Evolutionary conservation across 1,139 yeast genomes (phyloP).

Genomic region (Kodamaea sp.): DNA sequence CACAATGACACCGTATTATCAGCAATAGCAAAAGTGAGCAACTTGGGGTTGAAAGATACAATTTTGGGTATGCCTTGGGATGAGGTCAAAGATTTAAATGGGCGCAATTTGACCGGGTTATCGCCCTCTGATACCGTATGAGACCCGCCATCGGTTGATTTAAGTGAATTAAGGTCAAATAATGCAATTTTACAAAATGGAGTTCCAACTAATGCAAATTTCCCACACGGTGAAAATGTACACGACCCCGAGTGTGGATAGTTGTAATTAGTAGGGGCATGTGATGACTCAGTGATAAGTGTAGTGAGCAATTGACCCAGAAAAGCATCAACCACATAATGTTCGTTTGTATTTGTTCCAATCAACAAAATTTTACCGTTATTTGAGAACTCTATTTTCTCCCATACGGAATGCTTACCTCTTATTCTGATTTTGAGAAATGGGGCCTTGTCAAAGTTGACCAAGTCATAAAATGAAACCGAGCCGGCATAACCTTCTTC

Average conservation of each 20-base stretch:
- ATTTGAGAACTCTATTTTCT: conserved; percentile 76
- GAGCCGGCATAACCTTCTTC: conserved; percentile 28
- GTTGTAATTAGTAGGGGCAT: conserved; percentile 27
- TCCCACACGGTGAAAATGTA: conserved; percentile 80
- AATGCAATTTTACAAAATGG: conserved; percentile 54
- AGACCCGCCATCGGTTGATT: conserved; percentile 25
- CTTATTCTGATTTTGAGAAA: conserved; percentile 39
- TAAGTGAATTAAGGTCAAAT: conserved; percentile 55
- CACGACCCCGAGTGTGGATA: conserved; percentile 60
- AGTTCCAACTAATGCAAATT: conserved; percentile 53
- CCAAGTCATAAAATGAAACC: conserved; percentile 58
- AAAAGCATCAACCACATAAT: conserved; percentile 68
- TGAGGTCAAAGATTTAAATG: conserved; percentile 24
- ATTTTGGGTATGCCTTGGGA: conserved; percentile 52
- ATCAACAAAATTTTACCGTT: conserved; percentile 74
- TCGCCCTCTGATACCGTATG: conserved; percentile 15
- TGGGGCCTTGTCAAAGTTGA: conserved; percentile 55
- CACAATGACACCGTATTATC: conserved; percentile 51
- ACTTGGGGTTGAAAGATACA: conserved; percentile 72
- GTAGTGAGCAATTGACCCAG: conserved; percentile 57
- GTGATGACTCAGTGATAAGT: conserved; percentile 28
- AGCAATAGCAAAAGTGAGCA: conserved; percentile 76
- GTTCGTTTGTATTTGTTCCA: conserved; percentile 52
- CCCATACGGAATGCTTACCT: conserved; percentile 44
- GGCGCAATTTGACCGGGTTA: conserved; percentile 22